Conservation (phyloP, 345 rosid species). For the Euphorbia pulcherrima region DNA sequence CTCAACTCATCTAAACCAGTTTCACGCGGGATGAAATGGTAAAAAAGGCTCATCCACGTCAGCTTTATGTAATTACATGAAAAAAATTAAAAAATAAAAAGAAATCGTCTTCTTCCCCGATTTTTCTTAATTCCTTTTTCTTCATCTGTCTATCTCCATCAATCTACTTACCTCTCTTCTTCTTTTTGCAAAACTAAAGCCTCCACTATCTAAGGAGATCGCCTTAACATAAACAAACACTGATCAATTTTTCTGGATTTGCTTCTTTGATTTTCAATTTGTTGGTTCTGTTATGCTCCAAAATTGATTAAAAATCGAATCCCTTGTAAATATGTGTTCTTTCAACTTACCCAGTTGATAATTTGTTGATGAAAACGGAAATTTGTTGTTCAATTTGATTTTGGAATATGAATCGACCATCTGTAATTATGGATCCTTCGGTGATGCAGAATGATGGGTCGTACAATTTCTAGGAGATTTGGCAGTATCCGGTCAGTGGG, state of each 20-base stretch:
- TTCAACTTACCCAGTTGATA: slow-evolving; percentile 4
- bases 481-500: slow-evolving; percentile 61
- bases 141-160: slow-evolving; percentile 15
- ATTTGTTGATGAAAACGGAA: not conserved
- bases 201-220: too few relatives aligned
- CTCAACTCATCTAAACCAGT: too few relatives aligned
- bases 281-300: not conserved
- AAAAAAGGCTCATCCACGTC: too few relatives aligned
- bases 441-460: slow-evolving; percentile 55
- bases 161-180: not conserved
- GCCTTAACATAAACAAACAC: too few relatives aligned
- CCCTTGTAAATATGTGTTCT: not conserved
- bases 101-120: too few relatives aligned
- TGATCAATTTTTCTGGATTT: too few relatives aligned
- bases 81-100: too few relatives aligned
- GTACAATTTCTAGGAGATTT: slow-evolving; percentile 66
- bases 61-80: too few relatives aligned
- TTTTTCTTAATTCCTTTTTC: too few relatives aligned
- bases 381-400: not conserved
- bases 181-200: not conserved
- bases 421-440: slow-evolving; percentile 58
- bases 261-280: slow-evolving; percentile 2
- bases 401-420: not conserved
- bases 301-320: slow-evolving; percentile 6
- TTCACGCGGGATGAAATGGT: too few relatives aligned